Evolutionary conservation across 768 basidiomycete genomes (phyloP), one percentile per base, ranked within the genome.

Genomic region (Xanthoconium stramineum): DNA sequence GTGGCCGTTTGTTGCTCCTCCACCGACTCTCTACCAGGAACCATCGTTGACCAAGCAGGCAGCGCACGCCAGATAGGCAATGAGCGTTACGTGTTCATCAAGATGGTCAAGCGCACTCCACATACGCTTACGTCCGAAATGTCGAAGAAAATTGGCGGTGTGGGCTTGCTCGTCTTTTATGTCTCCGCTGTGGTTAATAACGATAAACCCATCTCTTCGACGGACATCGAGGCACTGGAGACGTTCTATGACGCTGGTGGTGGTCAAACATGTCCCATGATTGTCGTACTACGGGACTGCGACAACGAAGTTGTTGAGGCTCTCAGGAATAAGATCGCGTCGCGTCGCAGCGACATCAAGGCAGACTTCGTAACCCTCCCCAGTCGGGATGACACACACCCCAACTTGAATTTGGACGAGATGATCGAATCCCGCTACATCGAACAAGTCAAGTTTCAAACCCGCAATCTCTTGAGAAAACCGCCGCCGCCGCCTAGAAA

Each of bases 201-300:
- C 24, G 6, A 6, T 30, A 0, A n/a, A 5, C 6, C 10, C 15
- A 40, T 54, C 14, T 15, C 32, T 5, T 15, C 1, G 0, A 6
- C 20, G 1, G 56, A 57, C 13, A 5, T 54, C 13, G 38, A 35
- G 3, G 15, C 14, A 5, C 46, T 57, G 33, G 38, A 29, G 52
- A 14, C 1, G 2, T 53, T 53, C 19, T 36, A 53, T 7, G 20
- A 44, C 36, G 8, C 11, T 13, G 55, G 33, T 1, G 28, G n/a
- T 17, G 51, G 38, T 3, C 9, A 42, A 3, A 33, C 15, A 2
- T 30, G 51, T 35, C 52, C 55, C n/a, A 2, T 53, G 38, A 46
- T 56, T 38, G 55, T 56, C 24, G 44, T 53, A 3, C 6, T 56
- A 4, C 55, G 33, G 14, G 51, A 32, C 13, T 56, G 51, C 15